phyloP scores from a whole-genome alignment of 176 grass and related monocot genomes.

The Juncus effusus region DNA sequence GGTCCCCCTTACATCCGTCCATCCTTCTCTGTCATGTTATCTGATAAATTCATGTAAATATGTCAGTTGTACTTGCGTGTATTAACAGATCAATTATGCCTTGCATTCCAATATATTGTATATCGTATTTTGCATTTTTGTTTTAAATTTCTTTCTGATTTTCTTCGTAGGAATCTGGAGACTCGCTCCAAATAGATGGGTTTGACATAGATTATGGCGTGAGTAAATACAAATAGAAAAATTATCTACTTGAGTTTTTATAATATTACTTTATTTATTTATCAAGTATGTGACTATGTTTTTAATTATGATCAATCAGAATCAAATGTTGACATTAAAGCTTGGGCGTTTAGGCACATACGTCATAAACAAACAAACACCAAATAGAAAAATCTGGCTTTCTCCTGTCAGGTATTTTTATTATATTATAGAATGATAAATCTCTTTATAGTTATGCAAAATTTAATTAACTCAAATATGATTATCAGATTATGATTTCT shows the following conservation, averaged over 20 bases:
- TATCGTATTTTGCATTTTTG: constrained; percentile 12
- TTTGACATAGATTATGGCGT: constrained; percentile 89
- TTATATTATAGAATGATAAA: not conserved
- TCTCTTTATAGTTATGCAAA: constrained; percentile 3
- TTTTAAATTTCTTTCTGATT: not conserved
- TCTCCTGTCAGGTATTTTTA: constrained; percentile 76
- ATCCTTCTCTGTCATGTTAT: no score
- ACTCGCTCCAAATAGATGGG: constrained; percentile 66
- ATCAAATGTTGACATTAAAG: constrained; percentile 85
- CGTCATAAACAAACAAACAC: constrained; percentile 93
- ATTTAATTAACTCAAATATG: not conserved
- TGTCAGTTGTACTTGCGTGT: no score
- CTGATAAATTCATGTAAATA: no score
- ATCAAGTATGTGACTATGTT: constrained; percentile 15
- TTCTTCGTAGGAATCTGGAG: constrained; percentile 68
- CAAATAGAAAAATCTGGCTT: constrained; percentile 88
- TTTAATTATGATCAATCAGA: constrained; percentile 34
- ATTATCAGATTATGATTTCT: not conserved
- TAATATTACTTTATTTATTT: constrained; percentile 2
- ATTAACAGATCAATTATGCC: constrained; percentile 49
- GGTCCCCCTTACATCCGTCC: no score
- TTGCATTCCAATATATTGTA: constrained; percentile 6
- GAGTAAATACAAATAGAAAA: constrained; percentile 31
- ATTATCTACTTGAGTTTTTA: not conserved
- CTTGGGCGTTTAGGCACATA: constrained; percentile 69